Conservation (phyloP, 768 basidiomycete species). For the Rhizopogon salebrosus region DNA sequence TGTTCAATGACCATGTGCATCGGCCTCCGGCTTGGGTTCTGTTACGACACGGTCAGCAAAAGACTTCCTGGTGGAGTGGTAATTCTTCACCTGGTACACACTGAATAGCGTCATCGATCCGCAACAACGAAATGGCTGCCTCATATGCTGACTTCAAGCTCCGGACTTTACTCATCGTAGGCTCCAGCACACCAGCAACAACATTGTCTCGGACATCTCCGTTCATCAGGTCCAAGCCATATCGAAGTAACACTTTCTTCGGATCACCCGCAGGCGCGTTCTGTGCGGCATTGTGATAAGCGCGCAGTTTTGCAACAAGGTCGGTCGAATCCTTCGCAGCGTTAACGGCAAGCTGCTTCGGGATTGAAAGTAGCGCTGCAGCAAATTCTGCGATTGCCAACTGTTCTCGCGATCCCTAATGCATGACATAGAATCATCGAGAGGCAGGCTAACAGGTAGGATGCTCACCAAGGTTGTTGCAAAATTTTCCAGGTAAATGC, state of each 20-base stretch:
- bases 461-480: constrained; percentile 86
- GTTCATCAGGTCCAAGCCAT: constrained; percentile 91
- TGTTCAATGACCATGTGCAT: constrained; percentile 68
- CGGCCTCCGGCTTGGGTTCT: constrained; percentile 72
- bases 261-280: constrained; percentile 87
- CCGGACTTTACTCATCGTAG: constrained; percentile 95
- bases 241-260: constrained; percentile 84
- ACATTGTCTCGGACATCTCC: constrained; percentile 96
- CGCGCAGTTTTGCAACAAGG: constrained; percentile 91
- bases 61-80: constrained; percentile 5
- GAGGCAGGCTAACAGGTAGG: neutral
- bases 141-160: constrained; percentile 96
- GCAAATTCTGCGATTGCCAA: constrained; percentile 99
- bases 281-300: constrained; percentile 96
- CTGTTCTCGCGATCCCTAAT: constrained; percentile 94
- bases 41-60: constrained; percentile 13
- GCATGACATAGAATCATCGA: constrained; percentile 4
- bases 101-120: constrained; percentile 96
- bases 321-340: constrained; percentile 99
- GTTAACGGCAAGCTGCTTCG: constrained; percentile 95
- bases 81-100: constrained; percentile 70
- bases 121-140: constrained; percentile 88
- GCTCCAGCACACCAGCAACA: constrained; percentile 88
- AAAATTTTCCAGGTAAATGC: constrained; percentile 98
- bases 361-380: constrained; percentile 84